Percentiles rank a stretch among this genome's conserved stretches.
Conservation (phyloP, 192 early-diverging fungal species). For the Linnemannia hyalina region DNA sequence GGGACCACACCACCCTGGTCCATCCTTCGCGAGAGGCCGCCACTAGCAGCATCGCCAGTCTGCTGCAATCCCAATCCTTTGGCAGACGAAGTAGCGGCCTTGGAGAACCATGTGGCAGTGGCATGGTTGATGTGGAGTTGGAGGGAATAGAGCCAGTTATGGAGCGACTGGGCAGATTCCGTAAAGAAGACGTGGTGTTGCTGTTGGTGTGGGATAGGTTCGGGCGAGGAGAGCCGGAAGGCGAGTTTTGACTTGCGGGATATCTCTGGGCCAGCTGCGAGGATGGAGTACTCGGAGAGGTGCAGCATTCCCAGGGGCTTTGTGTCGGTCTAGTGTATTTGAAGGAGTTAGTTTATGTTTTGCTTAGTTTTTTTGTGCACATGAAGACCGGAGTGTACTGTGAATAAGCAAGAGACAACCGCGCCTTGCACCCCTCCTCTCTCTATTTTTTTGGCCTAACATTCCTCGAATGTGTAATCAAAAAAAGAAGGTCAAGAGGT, state of each 20-base stretch:
- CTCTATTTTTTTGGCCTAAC: background rate
- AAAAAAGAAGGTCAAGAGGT: too few species aligned
- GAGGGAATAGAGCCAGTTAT: slow-evolving; percentile 35
- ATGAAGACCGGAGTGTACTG: background rate
- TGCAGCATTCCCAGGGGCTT: slow-evolving; percentile 43
- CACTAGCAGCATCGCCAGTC: background rate
- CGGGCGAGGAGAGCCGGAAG: slow-evolving; percentile 33
- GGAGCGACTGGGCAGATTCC: slow-evolving; percentile 33
- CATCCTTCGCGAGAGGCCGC: background rate
- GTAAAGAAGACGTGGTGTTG: slow-evolving; percentile 42
- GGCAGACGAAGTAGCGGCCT: background rate
- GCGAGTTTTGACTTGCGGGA: slow-evolving; percentile 52
- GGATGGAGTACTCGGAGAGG: slow-evolving; percentile 43
- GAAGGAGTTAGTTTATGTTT: too few species aligned
- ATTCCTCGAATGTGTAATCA: background rate
- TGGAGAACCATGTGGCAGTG: background rate
- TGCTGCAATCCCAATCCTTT: slow-evolving; percentile 7
- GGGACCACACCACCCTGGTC: background rate
- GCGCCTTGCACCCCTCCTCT: background rate
- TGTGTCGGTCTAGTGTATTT: slow-evolving; percentile 44
- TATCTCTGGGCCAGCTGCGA: slow-evolving; percentile 37
- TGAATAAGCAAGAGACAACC: background rate
- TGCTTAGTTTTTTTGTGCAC: background rate
- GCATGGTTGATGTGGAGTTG: slow-evolving; percentile 46
- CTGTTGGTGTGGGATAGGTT: slow-evolving; percentile 37